Conservation (phyloP, 441 rosid species). For the Adansonia gregorii region DNA sequence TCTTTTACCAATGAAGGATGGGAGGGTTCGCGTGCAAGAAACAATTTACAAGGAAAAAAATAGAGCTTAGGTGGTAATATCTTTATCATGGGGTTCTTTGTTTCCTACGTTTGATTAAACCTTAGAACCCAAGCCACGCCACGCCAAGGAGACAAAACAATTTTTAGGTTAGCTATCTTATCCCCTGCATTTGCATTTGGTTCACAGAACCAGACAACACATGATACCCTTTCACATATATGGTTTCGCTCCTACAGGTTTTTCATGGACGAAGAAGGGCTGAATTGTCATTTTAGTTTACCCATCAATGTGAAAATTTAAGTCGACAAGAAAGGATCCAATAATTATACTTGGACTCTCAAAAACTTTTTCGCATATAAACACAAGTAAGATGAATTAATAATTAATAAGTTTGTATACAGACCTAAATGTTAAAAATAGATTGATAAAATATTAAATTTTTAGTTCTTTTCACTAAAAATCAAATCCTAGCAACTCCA, state of each 20-base stretch:
- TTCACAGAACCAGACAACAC: not conserved
- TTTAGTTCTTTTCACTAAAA: no score
- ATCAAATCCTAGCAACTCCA: no score
- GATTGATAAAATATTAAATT: no score
- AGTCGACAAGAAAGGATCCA: not conserved
- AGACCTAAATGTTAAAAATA: no score
- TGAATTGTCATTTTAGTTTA: no score
- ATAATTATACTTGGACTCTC: no score
- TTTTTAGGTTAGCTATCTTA: not conserved
- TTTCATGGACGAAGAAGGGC: not conserved
- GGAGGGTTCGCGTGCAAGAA: not conserved
- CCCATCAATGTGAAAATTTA: no score
- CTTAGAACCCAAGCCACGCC: conserved; percentile 8
- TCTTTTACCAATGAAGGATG: not conserved
- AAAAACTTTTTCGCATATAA: no score
- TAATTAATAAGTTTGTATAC: not conserved
- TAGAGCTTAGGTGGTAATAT: not conserved
- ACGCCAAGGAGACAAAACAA: not conserved
- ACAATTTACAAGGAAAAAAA: not conserved
- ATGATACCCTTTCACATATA: not conserved
- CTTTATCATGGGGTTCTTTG: not conserved
- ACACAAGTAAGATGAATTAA: no score
- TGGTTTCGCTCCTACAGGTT: not conserved
- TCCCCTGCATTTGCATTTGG: not conserved
- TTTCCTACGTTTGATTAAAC: not conserved